Evolutionary conservation across 2,329 filamentous ascomycete species (phyloP).

Genomic region (Ophiostoma sp.): DNA sequence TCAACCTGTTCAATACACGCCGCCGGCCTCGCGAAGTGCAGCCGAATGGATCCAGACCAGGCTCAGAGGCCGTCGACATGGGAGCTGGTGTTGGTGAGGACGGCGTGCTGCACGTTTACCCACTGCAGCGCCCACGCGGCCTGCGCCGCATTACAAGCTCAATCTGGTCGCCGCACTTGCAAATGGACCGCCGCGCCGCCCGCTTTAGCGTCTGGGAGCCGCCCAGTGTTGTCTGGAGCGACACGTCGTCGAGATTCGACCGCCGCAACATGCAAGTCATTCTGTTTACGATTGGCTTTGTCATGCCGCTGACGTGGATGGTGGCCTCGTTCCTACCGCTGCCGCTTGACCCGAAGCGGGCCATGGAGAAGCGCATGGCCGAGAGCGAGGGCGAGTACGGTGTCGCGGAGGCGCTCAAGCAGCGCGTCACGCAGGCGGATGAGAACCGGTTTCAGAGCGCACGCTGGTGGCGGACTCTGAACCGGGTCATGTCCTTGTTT

Average conservation of each 20-base stretch:
- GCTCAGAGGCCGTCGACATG: slow-evolving; percentile 37
- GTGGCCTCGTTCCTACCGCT: slow-evolving; percentile 69
- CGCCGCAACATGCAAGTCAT: slow-evolving; percentile 69
- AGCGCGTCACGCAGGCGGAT: slow-evolving; percentile 36
- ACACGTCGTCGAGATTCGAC: slow-evolving; percentile 53
- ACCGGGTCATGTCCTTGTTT: slow-evolving; percentile 53
- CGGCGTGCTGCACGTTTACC: slow-evolving; percentile 30
- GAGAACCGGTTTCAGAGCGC: slow-evolving; percentile 49
- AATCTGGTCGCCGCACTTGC: slow-evolving; percentile 70
- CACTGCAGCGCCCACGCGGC: slow-evolving; percentile 32
- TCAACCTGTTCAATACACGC: slow-evolving; percentile 43
- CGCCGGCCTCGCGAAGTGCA: slow-evolving; percentile 41
- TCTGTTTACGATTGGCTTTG: slow-evolving; percentile 70
- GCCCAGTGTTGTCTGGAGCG: slow-evolving; percentile 63
- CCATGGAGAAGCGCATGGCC: slow-evolving; percentile 45
- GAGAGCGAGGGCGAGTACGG: slow-evolving; percentile 39
- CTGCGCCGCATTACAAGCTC: slow-evolving; percentile 51
- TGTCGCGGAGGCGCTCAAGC: slow-evolving; percentile 35
- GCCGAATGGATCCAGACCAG: slow-evolving; percentile 20
- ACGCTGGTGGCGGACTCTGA: slow-evolving; percentile 56
- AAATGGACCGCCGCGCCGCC: slow-evolving; percentile 55
- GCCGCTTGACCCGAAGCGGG: slow-evolving; percentile 50
- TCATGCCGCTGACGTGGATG: slow-evolving; percentile 77
- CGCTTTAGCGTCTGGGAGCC: slow-evolving; percentile 65
- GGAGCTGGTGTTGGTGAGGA: slow-evolving; percentile 38